Base-by-base conservation (phyloP, 352 stramenopile genomes). In the Globisporangium perplexum region DNA sequence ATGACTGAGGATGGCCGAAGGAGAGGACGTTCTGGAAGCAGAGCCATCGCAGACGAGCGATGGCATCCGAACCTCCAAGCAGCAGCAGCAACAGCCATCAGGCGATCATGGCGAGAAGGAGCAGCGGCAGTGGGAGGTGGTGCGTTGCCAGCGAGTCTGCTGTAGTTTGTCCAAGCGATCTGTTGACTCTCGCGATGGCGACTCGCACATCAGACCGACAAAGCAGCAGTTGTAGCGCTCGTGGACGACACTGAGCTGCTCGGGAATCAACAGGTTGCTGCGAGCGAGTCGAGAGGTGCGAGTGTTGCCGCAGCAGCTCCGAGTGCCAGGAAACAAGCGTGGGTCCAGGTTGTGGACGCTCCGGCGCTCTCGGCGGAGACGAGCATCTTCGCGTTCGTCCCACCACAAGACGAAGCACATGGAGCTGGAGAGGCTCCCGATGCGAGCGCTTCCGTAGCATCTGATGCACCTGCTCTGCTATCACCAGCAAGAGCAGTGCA, bases 341-440 rank as follows among this genome's bases (percentile, higher is more conserved):
- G 77, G 77, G 65, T 73, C 18, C 66, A 68, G 12, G 57, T 66
- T 0, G 38, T 72, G 3, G 50, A 53, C 2, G 7, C 47, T 2
- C 17, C 46, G 7, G 54, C 55, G 3, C n/a, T 41, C 7, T 17
- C 55, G 1, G 17, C 59, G 10, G 67, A 67, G 14, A 66, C 71
- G 33, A 85, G 62, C 42, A 86, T 88, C 39, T 85, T 88, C 46
- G 50, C 72, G 10, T 86, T 86, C 38, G 39, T 67, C 15, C 48
- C 64, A 30, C 18, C 44, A 3, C 39, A 45, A 33, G 33, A 22
- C 4, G 7, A 28, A 44, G 20, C 47, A 44, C 7, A 12, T 35
- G 30, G 30, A 35, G 4, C 30, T 35, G 8, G 26, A 30, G 26
- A 30, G 2, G 12, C 20, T 26, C 28, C 30, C 15, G 30, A 20